Evolutionary conservation across 768 basidiomycete genomes (phyloP).

Genomic region (Tricholoma bakamatsutake): DNA sequence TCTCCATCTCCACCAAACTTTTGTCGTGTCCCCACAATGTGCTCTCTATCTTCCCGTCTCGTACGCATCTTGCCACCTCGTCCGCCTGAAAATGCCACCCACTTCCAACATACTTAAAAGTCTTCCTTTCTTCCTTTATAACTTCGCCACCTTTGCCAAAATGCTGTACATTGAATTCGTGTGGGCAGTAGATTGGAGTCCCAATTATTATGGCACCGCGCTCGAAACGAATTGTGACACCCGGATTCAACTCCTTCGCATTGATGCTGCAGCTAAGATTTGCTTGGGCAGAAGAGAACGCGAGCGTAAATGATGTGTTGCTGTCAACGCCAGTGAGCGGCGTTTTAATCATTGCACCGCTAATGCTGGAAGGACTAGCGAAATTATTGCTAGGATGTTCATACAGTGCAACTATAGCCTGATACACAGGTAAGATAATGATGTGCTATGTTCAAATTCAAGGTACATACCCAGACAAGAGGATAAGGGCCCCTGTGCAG

Average conservation of each 20-base stretch:
- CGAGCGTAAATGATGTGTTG: conserved; percentile 69
- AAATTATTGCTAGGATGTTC: conserved; percentile 72
- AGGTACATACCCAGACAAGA: conserved; percentile 58
- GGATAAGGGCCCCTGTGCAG: conserved; percentile 69
- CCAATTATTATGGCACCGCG: conserved; percentile 62
- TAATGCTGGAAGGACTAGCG: conserved; percentile 50
- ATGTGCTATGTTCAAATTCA: not conserved
- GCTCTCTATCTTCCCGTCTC: conserved; percentile 71
- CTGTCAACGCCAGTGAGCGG: conserved; percentile 74
- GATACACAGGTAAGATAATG: not conserved
- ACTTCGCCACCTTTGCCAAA: conserved; percentile 41
- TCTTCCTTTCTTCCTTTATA: conserved; percentile 51
- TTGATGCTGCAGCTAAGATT: conserved; percentile 67
- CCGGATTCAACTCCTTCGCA: conserved; percentile 36
- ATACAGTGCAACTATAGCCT: conserved; percentile 76
- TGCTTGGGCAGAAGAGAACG: conserved; percentile 68
- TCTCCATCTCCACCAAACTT: conserved; percentile 73
- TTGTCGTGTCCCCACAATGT: conserved; percentile 72
- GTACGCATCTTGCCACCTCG: conserved; percentile 74
- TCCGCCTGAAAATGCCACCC: conserved; percentile 89
- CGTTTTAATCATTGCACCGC: conserved; percentile 72
- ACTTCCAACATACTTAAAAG: conserved; percentile 54
- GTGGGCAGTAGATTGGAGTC: conserved; percentile 62
- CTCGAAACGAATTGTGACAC: conserved; percentile 69
- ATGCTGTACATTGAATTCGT: conserved; percentile 60